Evolutionary conservation across 2,329 filamentous ascomycete species (phyloP), one percentile per base, ranked within the genome.

Genomic region (Alternaria arborescens): DNA sequence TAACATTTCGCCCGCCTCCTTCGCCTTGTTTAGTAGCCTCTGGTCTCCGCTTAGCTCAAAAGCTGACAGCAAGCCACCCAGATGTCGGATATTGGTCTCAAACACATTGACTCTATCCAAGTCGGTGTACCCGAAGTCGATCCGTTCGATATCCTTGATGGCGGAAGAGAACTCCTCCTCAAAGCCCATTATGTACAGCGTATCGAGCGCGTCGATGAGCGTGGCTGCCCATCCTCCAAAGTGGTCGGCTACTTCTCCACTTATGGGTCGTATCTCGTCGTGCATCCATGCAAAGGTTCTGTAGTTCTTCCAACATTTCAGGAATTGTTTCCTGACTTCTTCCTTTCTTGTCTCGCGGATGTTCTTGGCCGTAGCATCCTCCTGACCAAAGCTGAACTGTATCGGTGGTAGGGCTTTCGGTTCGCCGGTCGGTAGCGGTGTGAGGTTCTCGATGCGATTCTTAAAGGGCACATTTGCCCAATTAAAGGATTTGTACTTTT

Each of bases 1-100:
- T 32, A 97, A 81, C 61, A 97, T 85, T 70, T 94, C 91, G 40
- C 88, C 93, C 26, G 95, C 85, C 78, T 94, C 90, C 36, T 90
- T 84, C 1, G 93, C 91, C 79, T 96, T 95, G 55, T 89, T 86
- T 32, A 96, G 83, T 11, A 97, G 83, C 24, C 90, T 82, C 20
- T 84, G 80, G 71, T 97, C 90, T 63, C 87, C 90, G 53, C 91
- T 94, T 57, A 97, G 84, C 79, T 98, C 94, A 75, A 94, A 97
- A 7, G 94, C 94, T 40, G 89, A 89, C 42, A 97, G 74, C 43
- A 98, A 82, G 1, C 94, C 94, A 32, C 94, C 94, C 5, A 98
- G 84, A 71, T 97, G 97, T 52, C 94, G 88, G 73, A 98, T 84
- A 20, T 80, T 84, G 0, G 82, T 84, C 64, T 84, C 82, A 58